These are phyloP conservation scores for Cladosporium velox DNA, from an alignment of 2,329 filamentous ascomycete genomes.

Conservation along the genomic window DNA sequence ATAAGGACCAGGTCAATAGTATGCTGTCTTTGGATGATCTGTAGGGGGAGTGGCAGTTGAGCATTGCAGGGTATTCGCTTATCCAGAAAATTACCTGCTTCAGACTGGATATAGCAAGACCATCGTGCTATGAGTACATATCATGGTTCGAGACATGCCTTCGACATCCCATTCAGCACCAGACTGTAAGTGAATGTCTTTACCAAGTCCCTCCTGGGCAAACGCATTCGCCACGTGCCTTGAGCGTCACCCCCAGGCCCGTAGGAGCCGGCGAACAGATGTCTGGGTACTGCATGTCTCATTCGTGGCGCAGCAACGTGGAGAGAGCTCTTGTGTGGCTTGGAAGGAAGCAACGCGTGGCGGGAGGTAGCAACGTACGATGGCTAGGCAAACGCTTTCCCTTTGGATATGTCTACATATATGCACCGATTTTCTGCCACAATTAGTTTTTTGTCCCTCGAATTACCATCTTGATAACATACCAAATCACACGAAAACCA, in stretches of 20 bases:
- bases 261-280: background rate
- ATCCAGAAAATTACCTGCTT: too few relatives aligned
- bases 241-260: background rate
- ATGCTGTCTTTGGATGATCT: too few relatives aligned
- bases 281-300: background rate
- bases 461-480: too few relatives aligned
- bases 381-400: conserved; percentile 1
- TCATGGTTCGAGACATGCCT: too few relatives aligned
- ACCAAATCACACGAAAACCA: background rate
- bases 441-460: too few relatives aligned
- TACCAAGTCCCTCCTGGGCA: background rate
- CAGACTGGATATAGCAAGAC: too few relatives aligned
- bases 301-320: conserved; percentile 3
- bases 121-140: too few relatives aligned
- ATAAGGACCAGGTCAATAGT: too few relatives aligned
- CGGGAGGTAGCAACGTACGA: conserved; percentile 3
- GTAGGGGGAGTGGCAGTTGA: too few relatives aligned
- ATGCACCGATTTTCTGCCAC: too few relatives aligned
- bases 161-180: background rate
- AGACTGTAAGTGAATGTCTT: background rate
- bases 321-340: conserved; percentile 6
- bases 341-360: background rate
- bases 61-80: too few relatives aligned
- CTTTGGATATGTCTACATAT: background rate
- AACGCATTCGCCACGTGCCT: background rate